Evolutionary conservation across 1,284 basidiomycete species (phyloP).

Genomic region (Pholiota adiposa): DNA sequence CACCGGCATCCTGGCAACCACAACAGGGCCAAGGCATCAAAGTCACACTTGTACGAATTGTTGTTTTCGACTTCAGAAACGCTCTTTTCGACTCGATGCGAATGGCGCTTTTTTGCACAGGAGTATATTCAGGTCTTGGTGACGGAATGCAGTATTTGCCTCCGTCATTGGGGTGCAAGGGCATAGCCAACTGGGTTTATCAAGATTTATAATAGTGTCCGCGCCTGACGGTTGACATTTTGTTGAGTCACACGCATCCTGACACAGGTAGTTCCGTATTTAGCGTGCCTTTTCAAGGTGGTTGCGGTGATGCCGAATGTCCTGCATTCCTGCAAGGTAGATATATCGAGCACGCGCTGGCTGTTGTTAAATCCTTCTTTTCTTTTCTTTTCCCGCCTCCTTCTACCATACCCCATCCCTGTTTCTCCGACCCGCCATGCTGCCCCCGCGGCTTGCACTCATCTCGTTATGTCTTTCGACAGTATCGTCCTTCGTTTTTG

Average conservation of each 20-base stretch:
- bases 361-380: conserved; percentile 7
- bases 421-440: conserved; percentile 6
- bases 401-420: conserved; percentile 7
- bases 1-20: not conserved
- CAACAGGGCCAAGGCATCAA: not conserved
- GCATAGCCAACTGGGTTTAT: not conserved
- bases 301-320: conserved; percentile 15
- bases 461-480: conserved; percentile 34
- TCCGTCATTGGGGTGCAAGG: not conserved
- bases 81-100: too few species aligned
- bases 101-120: too few species aligned
- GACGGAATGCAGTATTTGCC: not conserved
- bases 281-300: conserved; percentile 6
- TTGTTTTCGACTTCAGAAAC: not conserved
- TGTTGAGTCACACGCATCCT: not conserved
- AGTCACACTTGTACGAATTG: not conserved
- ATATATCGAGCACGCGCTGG: conserved; percentile 4
- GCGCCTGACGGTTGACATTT: not conserved
- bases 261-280: conserved; percentile 1
- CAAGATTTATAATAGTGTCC: not conserved
- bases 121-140: not conserved
- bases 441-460: conserved; percentile 14
- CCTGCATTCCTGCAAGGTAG: not conserved
- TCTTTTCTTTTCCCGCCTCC: conserved; percentile 6
- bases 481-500: conserved; percentile 28